A percentile compares a stretch with the other conserved stretches of the same genome.
phyloP scores from a whole-genome alignment of 257 asterid genomes.

The Cinchona pubescens region DNA sequence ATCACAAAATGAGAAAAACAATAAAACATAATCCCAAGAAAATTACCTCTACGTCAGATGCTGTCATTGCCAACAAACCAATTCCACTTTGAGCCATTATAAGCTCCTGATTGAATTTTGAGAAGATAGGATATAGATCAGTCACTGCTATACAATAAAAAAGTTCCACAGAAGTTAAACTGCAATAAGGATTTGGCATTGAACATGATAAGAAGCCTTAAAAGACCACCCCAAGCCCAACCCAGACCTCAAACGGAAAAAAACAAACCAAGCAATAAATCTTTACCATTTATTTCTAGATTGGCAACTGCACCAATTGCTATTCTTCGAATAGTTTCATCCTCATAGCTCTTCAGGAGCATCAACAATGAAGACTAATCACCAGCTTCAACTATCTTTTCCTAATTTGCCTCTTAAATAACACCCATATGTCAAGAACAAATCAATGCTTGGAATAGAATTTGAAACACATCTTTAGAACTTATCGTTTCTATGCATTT shows the following conservation, averaged over 20 bases:
- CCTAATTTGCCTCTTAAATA: constrained; percentile 84
- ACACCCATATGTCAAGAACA: constrained; percentile 16
- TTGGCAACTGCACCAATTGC: constrained; percentile 99
- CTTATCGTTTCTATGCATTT: too few relatives aligned
- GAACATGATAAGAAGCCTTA: constrained; percentile 2
- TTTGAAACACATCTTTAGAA: not conserved
- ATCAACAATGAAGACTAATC: constrained; percentile 87
- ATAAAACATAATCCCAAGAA: too few relatives aligned
- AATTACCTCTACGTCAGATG: constrained; percentile 95
- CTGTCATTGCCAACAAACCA: constrained; percentile 73
- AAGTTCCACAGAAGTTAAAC: constrained; percentile 11
- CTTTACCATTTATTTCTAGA: constrained; percentile 94
- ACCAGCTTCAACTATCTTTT: constrained; percentile 96
- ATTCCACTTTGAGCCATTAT: constrained; percentile 98
- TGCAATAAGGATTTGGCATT: not conserved
- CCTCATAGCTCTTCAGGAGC: constrained; percentile 91
- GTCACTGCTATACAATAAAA: constrained; percentile 6
- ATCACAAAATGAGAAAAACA: too few relatives aligned
- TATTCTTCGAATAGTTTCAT: constrained; percentile 94
- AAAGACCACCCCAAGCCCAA: not conserved
- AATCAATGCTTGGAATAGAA: constrained; percentile 23
- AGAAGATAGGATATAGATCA: constrained; percentile 12
- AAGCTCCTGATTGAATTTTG: constrained; percentile 94
- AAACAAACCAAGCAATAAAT: constrained; percentile 5
- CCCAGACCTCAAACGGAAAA: constrained; percentile 1